These are phyloP conservation scores for Zymoseptoria crescenta DNA, from an alignment of 2,329 filamentous ascomycete species.

Conservation along the genomic window DNA sequence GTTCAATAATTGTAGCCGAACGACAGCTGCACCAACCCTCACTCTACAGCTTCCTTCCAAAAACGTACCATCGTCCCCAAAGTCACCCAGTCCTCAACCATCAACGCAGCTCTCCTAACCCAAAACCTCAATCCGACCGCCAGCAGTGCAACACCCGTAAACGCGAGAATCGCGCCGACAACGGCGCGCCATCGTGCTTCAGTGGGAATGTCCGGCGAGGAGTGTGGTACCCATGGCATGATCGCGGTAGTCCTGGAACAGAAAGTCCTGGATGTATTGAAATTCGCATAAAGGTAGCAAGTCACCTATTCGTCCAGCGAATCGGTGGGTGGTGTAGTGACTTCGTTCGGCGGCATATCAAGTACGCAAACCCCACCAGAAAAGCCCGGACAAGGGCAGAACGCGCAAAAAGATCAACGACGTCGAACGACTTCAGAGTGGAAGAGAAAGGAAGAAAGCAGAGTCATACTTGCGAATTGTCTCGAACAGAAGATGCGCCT, in stretches of 20 bases:
- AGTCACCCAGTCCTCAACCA: slow-evolving; percentile 14
- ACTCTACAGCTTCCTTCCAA: background rate
- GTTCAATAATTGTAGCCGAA: background rate
- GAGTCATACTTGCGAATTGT: background rate
- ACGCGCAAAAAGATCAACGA: background rate
- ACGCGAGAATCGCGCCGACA: slow-evolving; percentile 4
- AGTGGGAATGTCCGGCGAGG: slow-evolving; percentile 7
- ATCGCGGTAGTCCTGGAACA: background rate
- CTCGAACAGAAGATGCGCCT: background rate
- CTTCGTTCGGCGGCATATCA: background rate
- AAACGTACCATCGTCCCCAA: slow-evolving; percentile 12
- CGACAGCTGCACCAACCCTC: background rate
- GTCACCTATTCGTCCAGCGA: background rate
- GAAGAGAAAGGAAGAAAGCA: background rate
- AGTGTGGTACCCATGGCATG: slow-evolving; percentile 11
- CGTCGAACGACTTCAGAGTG: background rate
- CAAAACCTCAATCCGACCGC: slow-evolving; percentile 9
- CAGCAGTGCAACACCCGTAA: slow-evolving; percentile 8
- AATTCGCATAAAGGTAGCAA: background rate
- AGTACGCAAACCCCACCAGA: background rate
- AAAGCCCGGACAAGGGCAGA: background rate
- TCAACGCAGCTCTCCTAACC: slow-evolving; percentile 8
- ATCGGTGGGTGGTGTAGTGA: background rate
- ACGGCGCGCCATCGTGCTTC: slow-evolving; percentile 11
- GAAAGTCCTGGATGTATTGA: background rate